Percentiles rank a stretch among this genome's conserved stretches.
Conservation (phyloP, 1,284 basidiomycete genomes). For the Cronartium quercuum region DNA sequence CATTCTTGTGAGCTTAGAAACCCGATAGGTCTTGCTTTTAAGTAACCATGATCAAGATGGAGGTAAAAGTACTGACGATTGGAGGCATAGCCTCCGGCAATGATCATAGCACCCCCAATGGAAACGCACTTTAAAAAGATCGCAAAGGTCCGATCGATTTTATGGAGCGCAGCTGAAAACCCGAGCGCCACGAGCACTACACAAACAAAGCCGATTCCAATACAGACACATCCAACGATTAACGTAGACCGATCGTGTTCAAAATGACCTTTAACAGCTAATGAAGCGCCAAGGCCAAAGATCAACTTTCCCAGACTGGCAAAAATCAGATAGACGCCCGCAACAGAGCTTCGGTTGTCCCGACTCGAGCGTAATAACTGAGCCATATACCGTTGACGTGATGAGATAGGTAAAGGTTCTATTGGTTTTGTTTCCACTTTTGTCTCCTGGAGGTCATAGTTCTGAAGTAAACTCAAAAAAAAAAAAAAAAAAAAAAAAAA, state of each 20-base stretch:
- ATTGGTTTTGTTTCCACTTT: too few species aligned
- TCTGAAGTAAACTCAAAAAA: too few species aligned
- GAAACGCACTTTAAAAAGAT: slow-evolving; percentile 29
- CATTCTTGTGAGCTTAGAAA: not conserved
- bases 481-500: too few species aligned
- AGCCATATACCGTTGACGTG: slow-evolving; percentile 10
- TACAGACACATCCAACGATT: not conserved
- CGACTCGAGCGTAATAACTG: not conserved
- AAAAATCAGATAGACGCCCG: slow-evolving; percentile 12
- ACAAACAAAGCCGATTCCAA: slow-evolving; percentile 14
- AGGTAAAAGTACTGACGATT: slow-evolving; percentile 12
- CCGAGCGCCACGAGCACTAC: slow-evolving; percentile 31
- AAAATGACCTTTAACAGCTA: slow-evolving; percentile 21
- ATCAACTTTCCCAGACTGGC: slow-evolving; percentile 26
- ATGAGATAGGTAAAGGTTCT: too few species aligned
- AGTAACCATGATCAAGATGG: too few species aligned
- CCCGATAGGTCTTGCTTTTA: too few species aligned
- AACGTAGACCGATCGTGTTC: not conserved
- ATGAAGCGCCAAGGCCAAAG: slow-evolving; percentile 23
- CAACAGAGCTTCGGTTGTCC: slow-evolving; percentile 2
- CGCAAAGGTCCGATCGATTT: not conserved
- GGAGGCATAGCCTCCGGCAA: slow-evolving; percentile 19
- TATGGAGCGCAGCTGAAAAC: slow-evolving; percentile 10
- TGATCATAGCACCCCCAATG: slow-evolving; percentile 8
- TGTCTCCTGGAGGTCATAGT: too few species aligned